Evolutionary conservation across 225 moss, liverwort and hornwort species (phyloP), one percentile per base, ranked within the genome.

Genomic region (Takakia lepidozioides): DNA sequence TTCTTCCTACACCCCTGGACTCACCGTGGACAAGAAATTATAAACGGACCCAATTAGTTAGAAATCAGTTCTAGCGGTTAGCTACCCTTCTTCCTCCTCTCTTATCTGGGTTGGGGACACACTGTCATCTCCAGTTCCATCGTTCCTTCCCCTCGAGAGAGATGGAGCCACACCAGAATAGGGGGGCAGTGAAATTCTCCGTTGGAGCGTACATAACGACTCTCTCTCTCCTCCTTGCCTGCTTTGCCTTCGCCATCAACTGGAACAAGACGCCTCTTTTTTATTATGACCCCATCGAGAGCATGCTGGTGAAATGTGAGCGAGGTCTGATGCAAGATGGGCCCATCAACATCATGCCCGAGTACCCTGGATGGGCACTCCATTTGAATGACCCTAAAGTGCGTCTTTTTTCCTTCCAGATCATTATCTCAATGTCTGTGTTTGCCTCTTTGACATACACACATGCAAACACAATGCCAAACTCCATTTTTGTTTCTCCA

Each of bases 291-390:
- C 10, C 19, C 21, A 3, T 21, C 20, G 8, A 34, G 32, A 30
- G 51, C 2, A 29, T 30, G 35, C 35, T 29, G 21, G 34, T 17
- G 45, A 8, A 21, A 5, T 25, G 45, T 15, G 45, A 45, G 2
- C 21, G 13, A 17, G 20, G 10, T 35, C 41, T 41, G 8, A 13
- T 29, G 20, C 10, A 35, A 51, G 18, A 51, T 3, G 32, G n/a
- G n/a, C 19, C 51, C 20, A 34, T 34, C 19, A 30, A 32, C 34
- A 32, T 34, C 22, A 51, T 32, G 51, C 51, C 51, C 10, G 34
- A 15, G 13, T 51, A 30, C 32, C 51, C 51, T 4, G 35, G 50
- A 51, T 51, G 50, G 50, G 10, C 50, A 3, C 34, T 35, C 30
- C 32, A 23, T 32, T 5, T 5, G 20, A 30, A 51, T 32, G 32